Evolutionary conservation across 73 alveolate species (phyloP).

Genomic region (Paramecium sexaurelia): DNA sequence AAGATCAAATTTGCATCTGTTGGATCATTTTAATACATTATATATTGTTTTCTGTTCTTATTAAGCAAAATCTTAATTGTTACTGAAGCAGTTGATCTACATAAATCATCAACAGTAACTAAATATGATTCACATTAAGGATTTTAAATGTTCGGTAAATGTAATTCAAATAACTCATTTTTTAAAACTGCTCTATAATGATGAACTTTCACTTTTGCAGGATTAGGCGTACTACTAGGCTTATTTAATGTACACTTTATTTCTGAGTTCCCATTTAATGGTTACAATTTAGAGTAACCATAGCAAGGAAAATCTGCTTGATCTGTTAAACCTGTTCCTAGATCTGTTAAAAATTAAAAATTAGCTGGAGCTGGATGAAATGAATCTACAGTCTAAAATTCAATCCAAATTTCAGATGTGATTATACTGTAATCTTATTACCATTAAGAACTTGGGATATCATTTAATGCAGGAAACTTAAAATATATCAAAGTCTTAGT

Average conservation of each 20-base stretch:
- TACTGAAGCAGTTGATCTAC: neutral
- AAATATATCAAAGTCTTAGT: neutral
- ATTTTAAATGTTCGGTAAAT: conserved; percentile 47
- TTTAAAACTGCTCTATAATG: neutral
- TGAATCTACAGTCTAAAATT: conserved; percentile 4
- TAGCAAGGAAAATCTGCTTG: conserved; percentile 19
- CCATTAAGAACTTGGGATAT: conserved; percentile 38
- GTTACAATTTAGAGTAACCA: conserved; percentile 25
- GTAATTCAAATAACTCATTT: neutral
- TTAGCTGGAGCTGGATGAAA: conserved; percentile 25
- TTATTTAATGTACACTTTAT: neutral
- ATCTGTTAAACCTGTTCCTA: conserved; percentile 45
- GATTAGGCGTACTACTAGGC: neutral
- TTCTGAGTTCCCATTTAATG: conserved; percentile 7
- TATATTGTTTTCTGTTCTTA: conserved; percentile 36
- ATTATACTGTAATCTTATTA: neutral
- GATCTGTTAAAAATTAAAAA: conserved; percentile 10
- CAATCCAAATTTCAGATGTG: conserved; percentile 47
- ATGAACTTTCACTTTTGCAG: conserved; percentile 27
- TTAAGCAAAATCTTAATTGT: neutral
- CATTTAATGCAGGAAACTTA: conserved; percentile 17
- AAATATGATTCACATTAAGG: neutral
- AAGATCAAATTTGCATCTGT: neutral
- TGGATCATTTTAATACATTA: conserved; percentile 24
- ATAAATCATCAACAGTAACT: neutral